Evolutionary conservation across 192 early-diverging fungal genomes (phyloP).

Genomic region (Thamnidium elegans): DNA sequence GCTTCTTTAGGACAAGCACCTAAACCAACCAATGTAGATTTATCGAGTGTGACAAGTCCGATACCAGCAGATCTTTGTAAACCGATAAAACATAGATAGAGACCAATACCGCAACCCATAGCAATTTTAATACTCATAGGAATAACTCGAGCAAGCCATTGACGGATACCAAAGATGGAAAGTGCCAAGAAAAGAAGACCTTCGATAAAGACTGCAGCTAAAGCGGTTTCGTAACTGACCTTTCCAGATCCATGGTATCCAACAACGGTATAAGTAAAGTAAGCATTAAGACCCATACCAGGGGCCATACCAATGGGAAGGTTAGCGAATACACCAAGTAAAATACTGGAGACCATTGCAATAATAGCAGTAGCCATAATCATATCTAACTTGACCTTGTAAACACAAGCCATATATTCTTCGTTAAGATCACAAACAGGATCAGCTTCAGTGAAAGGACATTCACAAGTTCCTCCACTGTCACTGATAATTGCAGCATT

Average conservation of each 20-base stretch:
- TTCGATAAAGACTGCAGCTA: slow-evolving; percentile 80
- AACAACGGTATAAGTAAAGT: slow-evolving; percentile 82
- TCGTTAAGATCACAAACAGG: slow-evolving; percentile 56
- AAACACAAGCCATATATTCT: slow-evolving; percentile 62
- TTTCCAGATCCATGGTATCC: slow-evolving; percentile 78
- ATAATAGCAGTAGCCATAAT: slow-evolving; percentile 73
- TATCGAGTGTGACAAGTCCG: slow-evolving; percentile 61
- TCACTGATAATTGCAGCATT: slow-evolving; percentile 75
- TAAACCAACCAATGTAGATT: slow-evolving; percentile 66
- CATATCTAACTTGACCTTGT: slow-evolving; percentile 61
- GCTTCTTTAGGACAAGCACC: slow-evolving; percentile 56
- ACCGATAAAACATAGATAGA: slow-evolving; percentile 79
- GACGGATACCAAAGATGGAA: slow-evolving; percentile 74
- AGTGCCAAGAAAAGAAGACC: slow-evolving; percentile 76
- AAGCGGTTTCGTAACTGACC: slow-evolving; percentile 62
- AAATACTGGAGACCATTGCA: slow-evolving; percentile 59
- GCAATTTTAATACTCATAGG: slow-evolving; percentile 72
- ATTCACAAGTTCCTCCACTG: slow-evolving; percentile 77
- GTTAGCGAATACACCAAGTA: slow-evolving; percentile 72
- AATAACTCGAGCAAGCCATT: slow-evolving; percentile 73
- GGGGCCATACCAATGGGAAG: slow-evolving; percentile 79
- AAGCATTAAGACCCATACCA: slow-evolving; percentile 80
- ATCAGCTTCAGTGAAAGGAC: slow-evolving; percentile 49
- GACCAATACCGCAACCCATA: slow-evolving; percentile 71
- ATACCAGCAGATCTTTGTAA: slow-evolving; percentile 79